Base-by-base conservation (phyloP, 768 basidiomycete species). In the Clitopilus passeckerianus region DNA sequence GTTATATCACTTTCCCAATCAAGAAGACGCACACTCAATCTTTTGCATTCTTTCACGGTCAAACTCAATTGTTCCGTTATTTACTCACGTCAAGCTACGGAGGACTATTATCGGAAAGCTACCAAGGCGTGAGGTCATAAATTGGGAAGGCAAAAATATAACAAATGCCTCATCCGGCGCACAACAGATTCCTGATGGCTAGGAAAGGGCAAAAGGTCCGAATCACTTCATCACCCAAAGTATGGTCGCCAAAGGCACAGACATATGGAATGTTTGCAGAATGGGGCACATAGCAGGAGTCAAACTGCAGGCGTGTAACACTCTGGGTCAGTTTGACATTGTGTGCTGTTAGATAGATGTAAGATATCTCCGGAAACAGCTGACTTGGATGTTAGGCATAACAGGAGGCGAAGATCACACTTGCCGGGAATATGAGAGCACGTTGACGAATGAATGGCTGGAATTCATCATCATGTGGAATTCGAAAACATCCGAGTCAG, bases 1-100 rank as follows among this genome's bases (percentile, higher is more conserved):
- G 59, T 63, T 66, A 66, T 66, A 66, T 50, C 60, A 58, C 65
- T 66, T 66, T 37, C 64, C 65, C 61, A 59, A 62, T 66, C 55
- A 61, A 64, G 65, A 60, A 37, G 22, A 12, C 50, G n/a, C 10
- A 56, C 22, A 57, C 53, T 58, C 57, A 60, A 53, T n/a, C 59
- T 57, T 50, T 20, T 50, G 5, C 46, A 50, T 50, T 23, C 22
- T 50, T 50, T 50, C 46, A 16, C 22, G 18, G 37, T 14, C 12
- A 14, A 41, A 41, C 37, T 50, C 5, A 23, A 23, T 50, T 23
- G 22, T 50, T 50, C 22, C 46, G 46, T 18, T 50, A 50, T 50
- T 50, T 50, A 20, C 22, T 20, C 46, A 22, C 46, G 46, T 50
- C 46, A 50, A 50, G 5, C 46, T 50, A 50, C 20, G 22, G 22